Percentiles rank a stretch among this genome's conserved stretches.
Evolutionary conservation across 371 early-diverging fungal species (phyloP).

Genomic region (Fennellomyces sp.): DNA sequence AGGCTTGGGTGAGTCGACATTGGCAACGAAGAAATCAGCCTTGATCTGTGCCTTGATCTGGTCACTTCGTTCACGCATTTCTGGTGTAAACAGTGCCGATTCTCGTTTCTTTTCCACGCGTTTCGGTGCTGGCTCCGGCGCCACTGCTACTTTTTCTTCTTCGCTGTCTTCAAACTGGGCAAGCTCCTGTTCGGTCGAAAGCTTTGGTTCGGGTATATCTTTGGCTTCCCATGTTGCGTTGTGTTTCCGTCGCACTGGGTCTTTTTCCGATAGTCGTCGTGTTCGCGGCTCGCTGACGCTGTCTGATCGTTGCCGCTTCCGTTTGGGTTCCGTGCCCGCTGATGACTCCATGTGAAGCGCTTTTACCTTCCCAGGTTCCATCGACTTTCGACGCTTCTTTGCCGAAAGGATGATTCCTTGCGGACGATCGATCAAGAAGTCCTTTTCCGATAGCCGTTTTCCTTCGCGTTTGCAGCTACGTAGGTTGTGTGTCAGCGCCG

Average conservation of each 20-base stretch:
- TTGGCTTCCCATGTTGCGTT: background rate
- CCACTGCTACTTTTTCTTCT: background rate
- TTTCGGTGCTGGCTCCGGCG: background rate
- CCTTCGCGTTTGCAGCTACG: constrained; percentile 44
- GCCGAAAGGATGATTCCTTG: constrained; percentile 27
- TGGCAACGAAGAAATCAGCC: constrained; percentile 37
- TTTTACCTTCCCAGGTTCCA: constrained; percentile 48
- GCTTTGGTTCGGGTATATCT: background rate
- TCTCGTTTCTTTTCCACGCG: background rate
- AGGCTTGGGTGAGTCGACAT: constrained; percentile 7
- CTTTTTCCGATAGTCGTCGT: constrained; percentile 5
- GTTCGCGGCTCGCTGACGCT: constrained; percentile 4
- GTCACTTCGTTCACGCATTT: constrained; percentile 15
- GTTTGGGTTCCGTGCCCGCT: background rate
- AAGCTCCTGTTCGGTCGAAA: too few species aligned
- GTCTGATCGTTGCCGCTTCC: constrained; percentile 7
- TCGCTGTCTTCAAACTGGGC: too few species aligned
- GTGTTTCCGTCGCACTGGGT: background rate
- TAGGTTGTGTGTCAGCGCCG: background rate
- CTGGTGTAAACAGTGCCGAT: background rate
- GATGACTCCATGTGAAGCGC: constrained; percentile 17
- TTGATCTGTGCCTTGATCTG: constrained; percentile 38
- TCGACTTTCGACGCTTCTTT: constrained; percentile 42
- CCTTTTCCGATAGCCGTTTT: constrained; percentile 33
- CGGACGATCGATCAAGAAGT: constrained; percentile 38